These are phyloP conservation scores for Picea mariana DNA, from an alignment of 83 land plant genomes.

Conservation along the genomic window DNA sequence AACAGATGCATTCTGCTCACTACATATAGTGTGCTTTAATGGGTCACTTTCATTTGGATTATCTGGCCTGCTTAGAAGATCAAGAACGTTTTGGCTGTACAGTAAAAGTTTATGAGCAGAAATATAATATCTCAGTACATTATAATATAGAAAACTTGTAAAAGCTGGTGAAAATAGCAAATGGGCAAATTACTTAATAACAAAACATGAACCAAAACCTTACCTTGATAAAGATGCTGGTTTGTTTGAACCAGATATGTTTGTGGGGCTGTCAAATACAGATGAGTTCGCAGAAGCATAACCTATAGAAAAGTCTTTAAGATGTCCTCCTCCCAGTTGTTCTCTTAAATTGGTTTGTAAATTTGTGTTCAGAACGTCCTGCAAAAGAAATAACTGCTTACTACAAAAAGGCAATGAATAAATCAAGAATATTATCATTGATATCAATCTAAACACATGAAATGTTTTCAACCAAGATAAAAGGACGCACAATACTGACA, in stretches of 20 bases:
- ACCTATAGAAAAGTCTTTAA: constrained; percentile 15
- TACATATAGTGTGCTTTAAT: constrained; percentile 15
- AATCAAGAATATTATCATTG: background rate
- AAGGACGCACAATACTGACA: background rate
- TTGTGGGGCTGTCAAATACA: constrained; percentile 18
- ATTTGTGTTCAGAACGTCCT: constrained; percentile 11
- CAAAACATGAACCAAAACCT: background rate
- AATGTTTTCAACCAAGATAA: background rate
- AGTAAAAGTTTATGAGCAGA: background rate
- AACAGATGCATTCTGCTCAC: constrained; percentile 12
- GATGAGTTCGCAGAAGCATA: constrained; percentile 18
- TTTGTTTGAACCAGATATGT: constrained; percentile 18
- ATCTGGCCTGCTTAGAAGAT: constrained; percentile 65
- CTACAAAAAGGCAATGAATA: background rate
- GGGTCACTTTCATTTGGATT: constrained; percentile 28
- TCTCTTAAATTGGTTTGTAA: constrained; percentile 14
- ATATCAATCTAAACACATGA: background rate
- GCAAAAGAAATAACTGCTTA: constrained; percentile 3
- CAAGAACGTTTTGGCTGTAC: constrained; percentile 69
- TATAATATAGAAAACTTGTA: background rate
- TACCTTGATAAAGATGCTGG: constrained; percentile 13
- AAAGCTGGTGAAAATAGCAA: background rate
- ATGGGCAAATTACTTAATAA: constrained; percentile 9
- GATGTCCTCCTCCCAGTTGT: constrained; percentile 16
- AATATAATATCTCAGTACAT: background rate